Conservation (phyloP, 495 filamentous ascomycete species). For the Hypoxylon lienhwacheense region DNA sequence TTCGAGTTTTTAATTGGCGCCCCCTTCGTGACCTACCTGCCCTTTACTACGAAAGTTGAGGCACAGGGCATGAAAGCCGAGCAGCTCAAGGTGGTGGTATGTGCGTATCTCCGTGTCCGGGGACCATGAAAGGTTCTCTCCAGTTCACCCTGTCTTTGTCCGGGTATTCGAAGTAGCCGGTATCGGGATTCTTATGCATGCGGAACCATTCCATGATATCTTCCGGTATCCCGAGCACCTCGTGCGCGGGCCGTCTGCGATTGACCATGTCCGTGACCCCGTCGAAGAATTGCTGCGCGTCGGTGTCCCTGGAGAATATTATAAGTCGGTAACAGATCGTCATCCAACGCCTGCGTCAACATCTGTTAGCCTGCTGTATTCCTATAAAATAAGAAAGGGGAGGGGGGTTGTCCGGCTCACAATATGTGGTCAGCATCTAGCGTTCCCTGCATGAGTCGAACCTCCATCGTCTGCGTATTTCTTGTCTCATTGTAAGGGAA, state of each 20-base stretch:
- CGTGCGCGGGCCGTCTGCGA: too few relatives aligned
- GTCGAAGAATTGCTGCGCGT: not conserved
- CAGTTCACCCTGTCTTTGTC: constrained; percentile 20
- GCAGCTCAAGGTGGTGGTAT: not conserved
- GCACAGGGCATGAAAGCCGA: too few relatives aligned
- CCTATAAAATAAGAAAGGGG: not conserved
- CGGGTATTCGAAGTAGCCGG: constrained; percentile 24
- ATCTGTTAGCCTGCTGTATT: constrained; percentile 1
- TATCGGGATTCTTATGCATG: not conserved
- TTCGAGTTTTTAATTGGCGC: too few relatives aligned
- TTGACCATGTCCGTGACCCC: not conserved
- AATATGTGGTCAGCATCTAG: constrained; percentile 27
- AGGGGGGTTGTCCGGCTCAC: not conserved
- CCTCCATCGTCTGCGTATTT: constrained; percentile 18
- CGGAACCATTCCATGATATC: constrained; percentile 2
- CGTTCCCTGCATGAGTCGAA: constrained; percentile 32
- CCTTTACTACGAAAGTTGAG: too few relatives aligned
- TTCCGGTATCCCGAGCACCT: not conserved
- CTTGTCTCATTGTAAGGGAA: fast-evolving
- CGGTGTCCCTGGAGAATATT: constrained; percentile 17
- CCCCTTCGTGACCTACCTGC: too few relatives aligned
- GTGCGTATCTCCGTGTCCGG: constrained; percentile 12
- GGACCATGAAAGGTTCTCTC: constrained; percentile 25
- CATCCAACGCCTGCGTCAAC: constrained; percentile 16
- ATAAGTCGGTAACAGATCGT: constrained; percentile 18